Percentiles rank a stretch among this genome's conserved stretches.
Evolutionary conservation across 352 stramenopile genomes (phyloP).

Genomic region (Phytopythium vexans): DNA sequence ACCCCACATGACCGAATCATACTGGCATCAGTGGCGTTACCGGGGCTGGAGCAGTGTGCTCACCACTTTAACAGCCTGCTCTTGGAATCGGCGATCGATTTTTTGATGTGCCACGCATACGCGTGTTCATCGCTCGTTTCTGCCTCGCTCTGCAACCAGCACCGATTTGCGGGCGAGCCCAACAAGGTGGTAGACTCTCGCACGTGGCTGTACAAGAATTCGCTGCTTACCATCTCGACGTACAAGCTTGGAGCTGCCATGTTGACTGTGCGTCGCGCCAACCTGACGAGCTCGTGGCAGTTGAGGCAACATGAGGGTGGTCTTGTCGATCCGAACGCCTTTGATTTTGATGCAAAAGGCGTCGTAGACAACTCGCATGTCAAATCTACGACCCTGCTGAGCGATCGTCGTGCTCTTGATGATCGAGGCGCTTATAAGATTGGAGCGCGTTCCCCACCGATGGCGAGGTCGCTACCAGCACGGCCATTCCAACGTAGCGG

Average conservation of each 20-base stretch:
- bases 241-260: constrained; percentile 18
- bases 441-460: neutral
- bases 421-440: no score
- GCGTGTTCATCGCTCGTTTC: constrained; percentile 41
- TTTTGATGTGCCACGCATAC: constrained; percentile 73
- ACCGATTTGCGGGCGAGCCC: neutral
- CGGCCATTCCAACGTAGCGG: neutral
- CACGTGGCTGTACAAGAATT: constrained; percentile 52
- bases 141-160: constrained; percentile 25
- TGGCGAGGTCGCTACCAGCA: constrained; percentile 6
- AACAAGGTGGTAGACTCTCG: constrained; percentile 12
- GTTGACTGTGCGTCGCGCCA: constrained; percentile 49
- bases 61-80: constrained; percentile 40
- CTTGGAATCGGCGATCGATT: constrained; percentile 69
- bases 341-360: neutral
- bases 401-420: no score
- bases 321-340: constrained; percentile 11
- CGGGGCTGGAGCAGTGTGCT: constrained; percentile 42
- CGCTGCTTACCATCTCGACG: constrained; percentile 51
- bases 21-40: constrained; percentile 49
- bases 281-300: constrained; percentile 48
- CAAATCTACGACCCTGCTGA: no score
- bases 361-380: no score
- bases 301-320: constrained; percentile 21
- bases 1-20: constrained; percentile 28